Evolutionary conservation across 345 rosid genomes (phyloP), one percentile per base, ranked within the genome.

Genomic region (Physaria fendleri): DNA sequence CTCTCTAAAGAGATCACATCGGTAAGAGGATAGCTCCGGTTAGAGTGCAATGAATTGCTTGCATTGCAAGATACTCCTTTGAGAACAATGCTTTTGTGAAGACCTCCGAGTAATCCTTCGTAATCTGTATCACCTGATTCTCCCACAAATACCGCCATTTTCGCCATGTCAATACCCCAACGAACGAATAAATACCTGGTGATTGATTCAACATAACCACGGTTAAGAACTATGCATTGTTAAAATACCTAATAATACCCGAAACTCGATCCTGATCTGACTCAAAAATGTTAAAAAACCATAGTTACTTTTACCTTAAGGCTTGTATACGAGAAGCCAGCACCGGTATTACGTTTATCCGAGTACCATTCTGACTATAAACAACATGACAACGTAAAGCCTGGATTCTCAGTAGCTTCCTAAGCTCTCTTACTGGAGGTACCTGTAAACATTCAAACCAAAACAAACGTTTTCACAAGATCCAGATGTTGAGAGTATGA

Each of bases 121-220:
- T 94, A 94, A 60, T 94, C 99, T 0, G 97, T 90, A 71, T 94
- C 99, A 4, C 99, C 97, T 39, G 77, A 73, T 65, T 94, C 97
- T 2, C 97, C 99, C 1, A 79, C 95, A 45, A 94, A 85, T 39
- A 94, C 96, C 8, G 79, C 95, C 84, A 90, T 72, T 40, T 82
- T 90, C 17, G 87, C 73, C 76, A 90, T 59, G 44, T 94, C 93
- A 13, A 85, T 62, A 0, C 99, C 99, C 96, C 99, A 94, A 13
- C 97, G 88, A 24, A 94, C 87, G 28, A 76, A 80, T 6, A 94
- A 74, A 53, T 94, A 94, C 92, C 99, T 94, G 81, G 6, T n/a
- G n/a, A n/a, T n/a, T n/a, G n/a, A n/a, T 38, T 43, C 34, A 52
- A 29, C 68, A 33, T 21, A 62, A 46, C 38, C 6, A 4, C 23